Base-by-base conservation (phyloP, 805 yeast genomes). In the Wickerhamomyces subpelliculosus region DNA sequence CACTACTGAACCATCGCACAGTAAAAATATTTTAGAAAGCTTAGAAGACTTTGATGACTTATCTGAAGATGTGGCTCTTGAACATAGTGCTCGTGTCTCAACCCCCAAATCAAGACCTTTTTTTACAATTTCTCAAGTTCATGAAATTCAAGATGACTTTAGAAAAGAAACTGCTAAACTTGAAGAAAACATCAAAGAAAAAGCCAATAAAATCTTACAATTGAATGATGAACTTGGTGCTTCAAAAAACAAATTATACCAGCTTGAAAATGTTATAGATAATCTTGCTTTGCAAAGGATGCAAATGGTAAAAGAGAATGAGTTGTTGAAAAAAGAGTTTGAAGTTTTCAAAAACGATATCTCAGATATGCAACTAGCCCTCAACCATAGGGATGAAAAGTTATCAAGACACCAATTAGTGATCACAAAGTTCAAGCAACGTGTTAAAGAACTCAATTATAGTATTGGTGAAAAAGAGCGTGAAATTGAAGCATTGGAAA, bases 31-130 rank as follows among this genome's bases (percentile, higher is more conserved):
- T 6, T 22, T 47, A 35, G 46, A 47, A 19, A 37, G 38, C 13
- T 14, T 35, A 4, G 39, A 42, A 8, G 44, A 44, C 3, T 23
- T 42, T 14, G 37, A 20, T 19, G 17, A 37, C 46, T n/a, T 38
- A 27, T 39, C 21, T 38, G 40, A n/a, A n/a, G n/a, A n/a, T n/a
- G n/a, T n/a, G n/a, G n/a, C n/a, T n/a, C n/a, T n/a, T n/a, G n/a
- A n/a, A n/a, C n/a, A n/a, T n/a, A n/a, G n/a, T n/a, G n/a, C n/a
- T n/a, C n/a, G n/a, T n/a, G n/a, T n/a, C n/a, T n/a, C n/a, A n/a
- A n/a, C 51, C 9, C 57, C 57, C 19, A 48, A 40, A 26, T 40
- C 52, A 31, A 51, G 49, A 40, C 58, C 60, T 8, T 43, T 51
- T 29, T 56, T 52, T 39, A 44, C 60, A 5, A 48, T 55, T 14